Evolutionary conservation across 2,329 filamentous ascomycete species (phyloP), one percentile per base, ranked within the genome.

Genomic region (Colletotrichum camelliae): DNA sequence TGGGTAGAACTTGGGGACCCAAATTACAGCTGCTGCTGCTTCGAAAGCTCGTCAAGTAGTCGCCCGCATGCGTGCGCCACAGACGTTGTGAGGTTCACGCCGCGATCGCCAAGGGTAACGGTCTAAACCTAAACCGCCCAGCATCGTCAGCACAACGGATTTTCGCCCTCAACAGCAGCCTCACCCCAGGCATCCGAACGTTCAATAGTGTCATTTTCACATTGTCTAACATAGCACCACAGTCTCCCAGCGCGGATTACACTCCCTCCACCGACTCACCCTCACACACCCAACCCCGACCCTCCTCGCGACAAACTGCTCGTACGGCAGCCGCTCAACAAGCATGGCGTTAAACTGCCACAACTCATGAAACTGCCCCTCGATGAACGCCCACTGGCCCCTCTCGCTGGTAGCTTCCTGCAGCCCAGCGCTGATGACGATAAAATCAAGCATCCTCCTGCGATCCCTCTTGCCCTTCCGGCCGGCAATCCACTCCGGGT

Each of bases 271-370:
- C 58, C 64, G 67, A 24, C 43, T 74, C 10, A 70, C 58, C 66
- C 66, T 24, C 0, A 74, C n/a, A 29, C n/a, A 64, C 21, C 67
- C 67, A 21, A 60, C 58, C 1, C 67, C 67, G 6, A 74, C n/a
- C n/a, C 67, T 52, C 16, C 67, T 58, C 7, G 58, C 48, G 15
- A 70, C 33, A n/a, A 70, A 74, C 43, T 39, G 37, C 31, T 18
- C 55, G 18, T 29, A 57, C 15, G 65, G 57, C 7, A 73, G 37
- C 57, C 70, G 29, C 70, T 73, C 70, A 18, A 73, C 70, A 9
- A 73, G 55, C 70, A 73, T 62, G 7, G 69, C 65, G 15, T 73
- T 73, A 15, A 73, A 69, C 31, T 66, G 55, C 65, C 65, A 69
- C 57, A 69, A 29, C 57, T 73, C 65, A 24, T 73, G 65, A n/a